phyloP scores from a whole-genome alignment of 805 yeast species.

The Candida jianshihensis region DNA sequence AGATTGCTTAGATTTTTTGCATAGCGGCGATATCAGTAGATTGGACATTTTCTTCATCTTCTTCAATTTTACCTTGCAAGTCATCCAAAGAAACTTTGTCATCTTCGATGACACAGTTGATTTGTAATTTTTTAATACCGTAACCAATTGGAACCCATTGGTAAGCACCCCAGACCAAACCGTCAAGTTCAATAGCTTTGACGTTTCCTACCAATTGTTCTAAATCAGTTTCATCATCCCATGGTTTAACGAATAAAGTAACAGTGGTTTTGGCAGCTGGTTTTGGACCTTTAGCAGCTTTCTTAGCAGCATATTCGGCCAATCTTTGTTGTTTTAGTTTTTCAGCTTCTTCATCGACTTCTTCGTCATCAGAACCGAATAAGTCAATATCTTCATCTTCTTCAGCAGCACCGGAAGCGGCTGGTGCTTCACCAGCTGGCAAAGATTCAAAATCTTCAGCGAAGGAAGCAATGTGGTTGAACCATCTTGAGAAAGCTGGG shows the following conservation, averaged over 20 bases:
- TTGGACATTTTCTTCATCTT: conserved; percentile 98
- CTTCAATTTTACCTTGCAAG: conserved; percentile 67
- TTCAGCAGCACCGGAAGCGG: conserved; percentile 56
- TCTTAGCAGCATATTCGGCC: conserved; percentile 96
- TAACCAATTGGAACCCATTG: conserved; percentile 95
- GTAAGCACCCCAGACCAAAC: conserved; percentile 97
- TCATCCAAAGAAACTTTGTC: conserved; percentile 90
- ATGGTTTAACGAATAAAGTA: conserved; percentile 97
- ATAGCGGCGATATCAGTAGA: conserved; percentile 98
- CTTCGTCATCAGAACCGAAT: conserved; percentile 88
- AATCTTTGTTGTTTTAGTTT: conserved; percentile 94
- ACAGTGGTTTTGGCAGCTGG: conserved; percentile 98
- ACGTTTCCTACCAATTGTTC: conserved; percentile 83
- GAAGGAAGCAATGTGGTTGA: conserved; percentile 94
- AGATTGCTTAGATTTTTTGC: conserved; percentile 77
- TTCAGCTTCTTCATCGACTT: conserved; percentile 96
- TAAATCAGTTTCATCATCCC: conserved; percentile 99
- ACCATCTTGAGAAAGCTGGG: conserved; percentile 98
- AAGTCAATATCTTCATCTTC: conserved; percentile 91
- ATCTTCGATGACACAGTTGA: conserved; percentile 97
- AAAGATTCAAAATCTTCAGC: conserved; percentile 74
- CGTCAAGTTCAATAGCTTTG: conserved; percentile 80
- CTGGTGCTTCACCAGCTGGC: conserved; percentile 61
- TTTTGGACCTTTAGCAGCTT: conserved; percentile 95
- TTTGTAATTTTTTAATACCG: conserved; percentile 99